A percentile compares a stretch with the other conserved stretches of the same genome.
Conservation (phyloP, 1,284 basidiomycete genomes). For the Peniophora sp. region DNA sequence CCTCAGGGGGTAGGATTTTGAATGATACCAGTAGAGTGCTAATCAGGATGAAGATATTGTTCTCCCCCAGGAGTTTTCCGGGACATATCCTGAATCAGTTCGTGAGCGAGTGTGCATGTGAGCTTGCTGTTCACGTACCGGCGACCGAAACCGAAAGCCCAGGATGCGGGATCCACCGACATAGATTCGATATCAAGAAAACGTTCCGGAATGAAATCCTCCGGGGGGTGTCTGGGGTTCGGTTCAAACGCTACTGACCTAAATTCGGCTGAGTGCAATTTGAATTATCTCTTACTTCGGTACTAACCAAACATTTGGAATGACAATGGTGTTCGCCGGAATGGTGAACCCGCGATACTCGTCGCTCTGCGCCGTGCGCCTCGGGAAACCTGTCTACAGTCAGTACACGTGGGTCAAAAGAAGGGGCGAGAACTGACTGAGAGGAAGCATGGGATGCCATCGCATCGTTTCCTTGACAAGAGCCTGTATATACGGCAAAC, state of each 20-base stretch:
- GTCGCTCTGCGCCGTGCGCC: neutral
- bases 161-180: neutral
- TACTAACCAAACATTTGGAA: neutral
- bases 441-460: neutral
- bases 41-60: neutral
- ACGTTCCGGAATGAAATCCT: neutral
- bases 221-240: neutral
- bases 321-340: neutral
- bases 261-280: neutral
- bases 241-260: neutral
- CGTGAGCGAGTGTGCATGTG: neutral
- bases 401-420: neutral
- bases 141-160: neutral
- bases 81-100: neutral
- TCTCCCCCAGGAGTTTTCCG: neutral
- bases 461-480: constrained; percentile 8
- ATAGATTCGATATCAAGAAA: neutral
- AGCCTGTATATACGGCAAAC: constrained; percentile 14
- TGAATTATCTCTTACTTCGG: neutral
- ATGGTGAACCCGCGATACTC: neutral
- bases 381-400: neutral
- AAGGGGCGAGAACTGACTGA: neutral
- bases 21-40: neutral
- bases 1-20: neutral
- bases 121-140: neutral